Evolutionary conservation across 164 flowering plant genomes (phyloP), one percentile per base, ranked within the genome.

Genomic region (Saururus chinensis): DNA sequence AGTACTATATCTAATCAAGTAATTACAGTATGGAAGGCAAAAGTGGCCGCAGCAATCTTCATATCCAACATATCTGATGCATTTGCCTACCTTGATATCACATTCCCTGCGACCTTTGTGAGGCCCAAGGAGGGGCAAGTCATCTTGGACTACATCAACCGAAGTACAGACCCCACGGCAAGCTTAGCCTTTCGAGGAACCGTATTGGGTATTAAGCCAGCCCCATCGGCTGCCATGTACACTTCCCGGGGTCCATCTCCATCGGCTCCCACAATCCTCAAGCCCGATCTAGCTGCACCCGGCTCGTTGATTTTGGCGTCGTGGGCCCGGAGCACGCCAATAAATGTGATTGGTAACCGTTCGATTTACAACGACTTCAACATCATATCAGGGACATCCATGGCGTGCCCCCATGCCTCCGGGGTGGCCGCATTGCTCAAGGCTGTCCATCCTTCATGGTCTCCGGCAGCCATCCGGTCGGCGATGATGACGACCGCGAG

Each of bases 281-380:
- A 73, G 66, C 75, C 72, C 0, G 75, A 73, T 52, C 19, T 68
- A 9, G 71, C 67, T 64, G 82, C 71, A 66, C 89, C 58, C 5
- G 64, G 93, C 10, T 24, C 79, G 1, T 16, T n/a, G 16, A 73
- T 85, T 9, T 49, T 84, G 22, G 86, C 87, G 13, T 67, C 83
- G 0, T 83, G 70, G 72, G 24, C 60, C 9, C 81, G 82, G n/a
- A n/a, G n/a, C 13, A 57, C 63, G 7, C 4, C 6, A 0, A 7
- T 9, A 0, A 35, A 64, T 0, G 76, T 65, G 0, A 10, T 8
- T 0, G 53, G 73, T 25, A 79, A 79, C 0, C 3, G 53, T 1
- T 53, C 42, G 53, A n/a, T 71, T 5, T 1, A 13, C 4, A 76
- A 66, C n/a, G n/a, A n/a, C n/a, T n/a, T n/a, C n/a, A n/a, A n/a